Percentiles rank a stretch among this genome's conserved stretches.
Conservation (phyloP, 495 filamentous ascomycete species). For the Staphylotrichum tortipilum region DNA sequence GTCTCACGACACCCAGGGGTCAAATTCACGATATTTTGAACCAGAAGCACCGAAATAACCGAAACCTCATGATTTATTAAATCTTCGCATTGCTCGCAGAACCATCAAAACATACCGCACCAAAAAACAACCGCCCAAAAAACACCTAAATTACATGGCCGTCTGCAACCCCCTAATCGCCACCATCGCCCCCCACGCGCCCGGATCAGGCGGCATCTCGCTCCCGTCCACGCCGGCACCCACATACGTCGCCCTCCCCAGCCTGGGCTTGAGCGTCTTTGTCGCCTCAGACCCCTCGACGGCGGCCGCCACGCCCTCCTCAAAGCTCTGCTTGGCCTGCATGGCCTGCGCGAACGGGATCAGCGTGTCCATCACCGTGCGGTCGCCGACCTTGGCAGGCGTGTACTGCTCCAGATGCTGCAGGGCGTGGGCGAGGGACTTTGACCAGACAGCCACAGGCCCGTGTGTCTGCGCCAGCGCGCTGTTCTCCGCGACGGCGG, state of each 20-base stretch:
- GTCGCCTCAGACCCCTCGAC: slow-evolving; percentile 47
- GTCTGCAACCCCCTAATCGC: slow-evolving; percentile 43
- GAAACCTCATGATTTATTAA: too few species aligned
- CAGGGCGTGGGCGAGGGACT: slow-evolving; percentile 28
- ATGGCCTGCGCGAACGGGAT: slow-evolving; percentile 50
- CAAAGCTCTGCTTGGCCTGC: slow-evolving; percentile 34
- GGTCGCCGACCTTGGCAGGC: slow-evolving; percentile 40
- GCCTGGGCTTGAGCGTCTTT: slow-evolving; percentile 44
- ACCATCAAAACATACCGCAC: too few species aligned
- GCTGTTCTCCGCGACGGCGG: slow-evolving; percentile 35
- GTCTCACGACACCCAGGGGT: too few species aligned
- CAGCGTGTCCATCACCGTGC: slow-evolving; percentile 50
- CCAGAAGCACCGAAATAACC: too few species aligned
- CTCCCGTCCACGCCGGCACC: slow-evolving; percentile 37
- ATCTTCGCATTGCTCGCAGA: too few species aligned
- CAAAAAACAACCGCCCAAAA: not conserved
- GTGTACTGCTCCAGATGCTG: slow-evolving; percentile 41
- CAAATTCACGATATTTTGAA: too few species aligned
- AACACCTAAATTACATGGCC: not conserved
- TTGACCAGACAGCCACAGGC: slow-evolving; percentile 30
- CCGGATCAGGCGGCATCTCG: slow-evolving; percentile 49
- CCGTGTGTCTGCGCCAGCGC: slow-evolving; percentile 18
- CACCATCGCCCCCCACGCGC: slow-evolving; percentile 54
- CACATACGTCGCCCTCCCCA: slow-evolving; percentile 54
- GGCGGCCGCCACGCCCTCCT: slow-evolving; percentile 43